Evolutionary conservation across 768 basidiomycete species (phyloP).

Genomic region (Symmetrospora coprosmae): DNA sequence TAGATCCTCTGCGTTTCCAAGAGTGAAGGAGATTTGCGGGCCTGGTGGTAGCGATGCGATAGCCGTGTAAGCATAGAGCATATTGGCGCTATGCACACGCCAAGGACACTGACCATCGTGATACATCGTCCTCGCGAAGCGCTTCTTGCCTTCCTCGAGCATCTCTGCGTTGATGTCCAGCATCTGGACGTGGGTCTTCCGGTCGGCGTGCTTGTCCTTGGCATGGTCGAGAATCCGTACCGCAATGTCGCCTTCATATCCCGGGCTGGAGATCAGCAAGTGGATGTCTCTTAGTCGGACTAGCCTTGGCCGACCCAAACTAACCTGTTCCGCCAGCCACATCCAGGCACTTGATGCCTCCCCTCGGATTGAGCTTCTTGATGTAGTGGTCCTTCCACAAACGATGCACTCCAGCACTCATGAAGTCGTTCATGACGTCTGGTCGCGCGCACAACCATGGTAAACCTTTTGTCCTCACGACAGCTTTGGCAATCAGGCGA

Average conservation of each 20-base stretch:
- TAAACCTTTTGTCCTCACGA: no score
- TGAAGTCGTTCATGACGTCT: conserved; percentile 98
- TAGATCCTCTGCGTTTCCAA: conserved; percentile 80
- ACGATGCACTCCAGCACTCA: conserved; percentile 86
- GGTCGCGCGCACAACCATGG: no score
- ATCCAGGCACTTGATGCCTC: conserved; percentile 62
- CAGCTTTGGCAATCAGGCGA: no score
- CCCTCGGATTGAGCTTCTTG: conserved; percentile 42
- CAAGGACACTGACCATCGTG: conserved; percentile 65
- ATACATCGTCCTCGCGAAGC: conserved; percentile 96
- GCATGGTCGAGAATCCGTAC: conserved; percentile 82
- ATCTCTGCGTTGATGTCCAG: conserved; percentile 92
- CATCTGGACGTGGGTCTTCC: conserved; percentile 75
- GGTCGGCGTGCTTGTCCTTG: conserved; percentile 70
- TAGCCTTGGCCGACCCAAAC: no score
- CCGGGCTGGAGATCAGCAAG: not conserved
- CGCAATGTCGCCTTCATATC: conserved; percentile 66
- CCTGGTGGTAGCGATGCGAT: conserved; percentile 53
- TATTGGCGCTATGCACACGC: not conserved
- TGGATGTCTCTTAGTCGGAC: not conserved
- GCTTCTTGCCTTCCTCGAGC: conserved; percentile 75
- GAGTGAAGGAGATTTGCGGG: conserved; percentile 58
- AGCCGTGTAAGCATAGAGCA: conserved; percentile 38
- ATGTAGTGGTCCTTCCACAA: conserved; percentile 85
- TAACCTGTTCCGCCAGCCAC: conserved; percentile 81